These are phyloP conservation scores for Calonectria henricotiae DNA, from an alignment of 2,329 filamentous ascomycete species.

Conservation along the genomic window DNA sequence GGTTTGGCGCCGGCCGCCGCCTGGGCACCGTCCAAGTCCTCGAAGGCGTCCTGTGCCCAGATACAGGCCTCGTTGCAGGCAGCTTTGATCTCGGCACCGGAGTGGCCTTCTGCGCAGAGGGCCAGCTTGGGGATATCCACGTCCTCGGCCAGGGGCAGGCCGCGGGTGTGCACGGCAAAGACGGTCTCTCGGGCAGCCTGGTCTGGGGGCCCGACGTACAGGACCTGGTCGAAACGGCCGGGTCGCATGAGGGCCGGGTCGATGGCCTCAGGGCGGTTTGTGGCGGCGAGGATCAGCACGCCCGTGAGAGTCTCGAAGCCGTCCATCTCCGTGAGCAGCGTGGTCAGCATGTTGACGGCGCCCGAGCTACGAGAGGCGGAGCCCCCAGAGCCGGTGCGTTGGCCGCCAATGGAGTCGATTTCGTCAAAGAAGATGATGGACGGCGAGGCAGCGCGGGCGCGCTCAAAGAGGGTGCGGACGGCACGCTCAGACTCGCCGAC, in stretches of 20 bases:
- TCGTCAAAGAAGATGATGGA: constrained; percentile 98
- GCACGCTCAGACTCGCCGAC: constrained; percentile 94
- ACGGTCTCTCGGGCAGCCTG: constrained; percentile 82
- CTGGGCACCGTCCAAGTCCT: constrained; percentile 52
- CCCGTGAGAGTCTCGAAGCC: constrained; percentile 89
- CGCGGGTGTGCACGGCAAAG: constrained; percentile 77
- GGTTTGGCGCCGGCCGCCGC: constrained; percentile 50
- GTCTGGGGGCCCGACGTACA: constrained; percentile 90
- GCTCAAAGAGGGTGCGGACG: constrained; percentile 87
- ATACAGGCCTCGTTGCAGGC: constrained; percentile 66
- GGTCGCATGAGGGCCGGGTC: constrained; percentile 90
- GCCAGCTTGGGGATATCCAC: constrained; percentile 79
- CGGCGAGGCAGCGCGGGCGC: constrained; percentile 87
- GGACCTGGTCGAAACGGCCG: constrained; percentile 86
- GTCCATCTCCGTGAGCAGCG: constrained; percentile 95
- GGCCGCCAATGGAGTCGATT: constrained; percentile 86
- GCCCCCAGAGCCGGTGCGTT: constrained; percentile 65
- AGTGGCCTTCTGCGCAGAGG: constrained; percentile 80
- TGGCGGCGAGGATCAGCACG: constrained; percentile 91
- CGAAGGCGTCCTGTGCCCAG: constrained; percentile 60
- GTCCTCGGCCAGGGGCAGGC: constrained; percentile 73
- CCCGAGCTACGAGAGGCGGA: constrained; percentile 57
- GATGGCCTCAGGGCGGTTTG: constrained; percentile 89
- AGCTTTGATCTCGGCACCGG: constrained; percentile 84
- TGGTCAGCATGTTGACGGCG: constrained; percentile 88